Percentiles rank a stretch among this genome's conserved stretches.
phyloP scores from a whole-genome alignment of 2,329 filamentous ascomycete genomes.

The Pseudogymnoascus pannorum region DNA sequence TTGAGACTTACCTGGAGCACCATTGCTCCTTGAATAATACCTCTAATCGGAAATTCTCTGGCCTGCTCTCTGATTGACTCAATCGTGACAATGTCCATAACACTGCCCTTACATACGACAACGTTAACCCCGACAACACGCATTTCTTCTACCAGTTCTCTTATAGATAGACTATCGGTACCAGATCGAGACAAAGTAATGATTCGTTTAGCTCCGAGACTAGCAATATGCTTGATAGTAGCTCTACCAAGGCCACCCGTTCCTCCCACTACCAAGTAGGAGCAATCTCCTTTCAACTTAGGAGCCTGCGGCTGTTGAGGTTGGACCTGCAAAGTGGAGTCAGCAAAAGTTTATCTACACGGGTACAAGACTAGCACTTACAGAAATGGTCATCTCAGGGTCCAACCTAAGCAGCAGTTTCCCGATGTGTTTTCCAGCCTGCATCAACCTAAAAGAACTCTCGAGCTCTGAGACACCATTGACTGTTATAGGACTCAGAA shows the following conservation, averaged over 20 bases:
- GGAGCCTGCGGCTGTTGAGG: not conserved
- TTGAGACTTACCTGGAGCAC: too few species aligned
- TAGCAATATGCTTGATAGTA: not conserved
- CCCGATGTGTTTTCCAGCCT: slow-evolving; percentile 16
- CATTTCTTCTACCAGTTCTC: not conserved
- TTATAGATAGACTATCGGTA: not conserved
- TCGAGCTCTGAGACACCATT: slow-evolving; percentile 7
- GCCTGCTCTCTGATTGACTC: not conserved
- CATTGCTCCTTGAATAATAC: not conserved
- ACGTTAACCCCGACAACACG: not conserved
- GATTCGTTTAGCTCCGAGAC: not conserved
- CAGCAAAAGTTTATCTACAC: too few species aligned
- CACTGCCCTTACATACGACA: not conserved
- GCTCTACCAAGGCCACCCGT: not conserved
- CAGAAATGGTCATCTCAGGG: not conserved
- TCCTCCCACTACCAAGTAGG: not conserved
- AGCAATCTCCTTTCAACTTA: not conserved
- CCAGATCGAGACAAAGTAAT: not conserved
- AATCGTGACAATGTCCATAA: not conserved
- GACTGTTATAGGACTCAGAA: not conserved
- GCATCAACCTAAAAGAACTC: slow-evolving; percentile 13
- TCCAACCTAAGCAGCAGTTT: not conserved
- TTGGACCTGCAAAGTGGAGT: too few species aligned
- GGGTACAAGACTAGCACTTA: not conserved
- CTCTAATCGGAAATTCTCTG: not conserved